Evolutionary conservation across 2,329 filamentous ascomycete species (phyloP), one percentile per base, ranked within the genome.

Genomic region (Exutisphaerella laricina): DNA sequence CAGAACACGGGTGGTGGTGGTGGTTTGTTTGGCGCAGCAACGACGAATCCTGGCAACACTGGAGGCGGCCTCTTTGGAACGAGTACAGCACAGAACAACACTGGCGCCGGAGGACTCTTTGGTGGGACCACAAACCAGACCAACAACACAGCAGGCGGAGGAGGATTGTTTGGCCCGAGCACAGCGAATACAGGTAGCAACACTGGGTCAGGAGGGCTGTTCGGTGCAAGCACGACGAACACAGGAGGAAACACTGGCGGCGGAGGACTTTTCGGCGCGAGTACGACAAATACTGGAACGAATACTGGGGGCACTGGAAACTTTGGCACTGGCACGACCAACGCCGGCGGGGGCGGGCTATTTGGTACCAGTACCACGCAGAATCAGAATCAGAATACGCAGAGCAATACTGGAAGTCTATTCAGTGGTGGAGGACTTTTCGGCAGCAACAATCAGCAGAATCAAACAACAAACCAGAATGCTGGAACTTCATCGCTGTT

Each of bases 191-290:
- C 18, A n/a, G 3, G 8, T 20, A 46, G 40, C 39, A 60, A 49
- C 57, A 50, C 38, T 16, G 58, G 41, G 54, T 52, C 45, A 57
- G 54, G 57, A 45, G 61, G 64, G 23, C 49, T 69, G 12, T 69
- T 68, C 37, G 59, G 59, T 18, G 49, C 48, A 3, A 48, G 43
- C 22, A 53, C 50, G 13, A 47, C 53, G 30, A 51, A 50, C 32
- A 46, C 48, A 13, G 55, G 16, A 8, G 32, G 32, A n/a, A 49
- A 63, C 21, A 34, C 41, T 43, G 38, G 23, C 12, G 23, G 23
- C 12, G 30, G 16, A 10, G 43, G 43, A 37, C 32, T 45, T 9
- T 45, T 45, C 13, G 43, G 43, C 10, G 14, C 28, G 21, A 40
- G 18, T 23, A 37, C 21, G 14, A 16, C 13, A 13, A 34, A 23